phyloP scores from a whole-genome alignment of 1,284 basidiomycete species.

The Ustilago tritici region DNA sequence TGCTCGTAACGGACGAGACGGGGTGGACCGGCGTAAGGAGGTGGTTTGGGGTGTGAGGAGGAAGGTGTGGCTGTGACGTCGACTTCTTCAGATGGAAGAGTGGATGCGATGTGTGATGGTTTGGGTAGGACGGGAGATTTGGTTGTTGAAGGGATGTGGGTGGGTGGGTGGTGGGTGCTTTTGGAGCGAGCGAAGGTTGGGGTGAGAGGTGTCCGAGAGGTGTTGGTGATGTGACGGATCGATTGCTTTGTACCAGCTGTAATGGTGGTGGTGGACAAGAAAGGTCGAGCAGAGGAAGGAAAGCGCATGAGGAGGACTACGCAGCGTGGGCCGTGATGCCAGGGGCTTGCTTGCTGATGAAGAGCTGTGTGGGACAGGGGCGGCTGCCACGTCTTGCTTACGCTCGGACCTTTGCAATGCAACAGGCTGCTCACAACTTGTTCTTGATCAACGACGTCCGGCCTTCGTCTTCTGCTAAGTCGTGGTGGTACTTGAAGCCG shows the following conservation, averaged over 20 bases:
- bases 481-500: not conserved
- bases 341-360: not conserved
- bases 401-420: conserved; percentile 3
- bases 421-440: not conserved
- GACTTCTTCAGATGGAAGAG: conserved; percentile 33
- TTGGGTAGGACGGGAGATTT: conserved; percentile 52
- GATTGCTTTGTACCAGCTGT: conserved; percentile 1
- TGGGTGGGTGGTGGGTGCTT: conserved; percentile 37
- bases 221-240: not conserved
- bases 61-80: not conserved
- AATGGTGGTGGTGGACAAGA: conserved; percentile 15
- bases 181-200: conserved; percentile 19
- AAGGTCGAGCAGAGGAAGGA: conserved; percentile 18
- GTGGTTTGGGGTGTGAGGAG: conserved; percentile 38
- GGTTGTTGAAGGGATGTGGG: conserved; percentile 13
- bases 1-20: conserved; percentile 47
- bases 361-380: not conserved
- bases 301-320: conserved; percentile 33
- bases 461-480: not conserved
- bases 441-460: not conserved
- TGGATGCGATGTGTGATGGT: conserved; percentile 38
- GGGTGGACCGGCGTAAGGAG: conserved; percentile 44
- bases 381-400: not conserved
- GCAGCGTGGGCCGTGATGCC: not conserved
- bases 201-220: not conserved